Evolutionary conservation across 495 filamentous ascomycete species (phyloP).

Genomic region (Podospora fimiseda): DNA sequence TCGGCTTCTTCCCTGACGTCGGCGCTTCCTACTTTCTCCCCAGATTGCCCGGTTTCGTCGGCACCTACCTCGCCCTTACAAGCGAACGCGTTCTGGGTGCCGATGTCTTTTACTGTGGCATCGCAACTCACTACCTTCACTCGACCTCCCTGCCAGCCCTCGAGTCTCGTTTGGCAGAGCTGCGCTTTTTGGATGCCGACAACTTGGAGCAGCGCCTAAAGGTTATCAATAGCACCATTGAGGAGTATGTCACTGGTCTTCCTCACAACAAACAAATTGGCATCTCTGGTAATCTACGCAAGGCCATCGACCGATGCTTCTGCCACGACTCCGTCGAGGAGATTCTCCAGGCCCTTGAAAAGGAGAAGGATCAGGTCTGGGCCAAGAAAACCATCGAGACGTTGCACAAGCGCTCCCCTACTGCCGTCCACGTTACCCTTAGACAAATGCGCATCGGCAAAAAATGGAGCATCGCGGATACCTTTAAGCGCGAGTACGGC

Average conservation of each 20-base stretch:
- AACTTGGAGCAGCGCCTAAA: constrained; percentile 51
- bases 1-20: constrained; percentile 97
- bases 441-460: constrained; percentile 68
- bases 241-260: constrained; percentile 81
- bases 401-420: constrained; percentile 70
- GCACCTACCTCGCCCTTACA: constrained; percentile 88
- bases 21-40: constrained; percentile 93
- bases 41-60: constrained; percentile 71
- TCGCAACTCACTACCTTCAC: constrained; percentile 93
- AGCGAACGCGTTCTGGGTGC: constrained; percentile 72
- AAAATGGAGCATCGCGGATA: constrained; percentile 69
- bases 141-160: constrained; percentile 74
- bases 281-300: constrained; percentile 58
- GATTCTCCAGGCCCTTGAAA: constrained; percentile 61
- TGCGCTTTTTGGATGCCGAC: constrained; percentile 75
- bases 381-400: constrained; percentile 65
- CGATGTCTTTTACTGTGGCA: constrained; percentile 74
- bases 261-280: constrained; percentile 61
- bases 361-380: constrained; percentile 55
- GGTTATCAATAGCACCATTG: constrained; percentile 79
- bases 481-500: constrained; percentile 75
- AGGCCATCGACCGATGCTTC: constrained; percentile 83
- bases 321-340: constrained; percentile 55
- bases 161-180: constrained; percentile 78
- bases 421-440: constrained; percentile 73